These are phyloP conservation scores for Calonectria crousiana DNA, from an alignment of 2,329 filamentous ascomycete species.

Conservation along the genomic window DNA sequence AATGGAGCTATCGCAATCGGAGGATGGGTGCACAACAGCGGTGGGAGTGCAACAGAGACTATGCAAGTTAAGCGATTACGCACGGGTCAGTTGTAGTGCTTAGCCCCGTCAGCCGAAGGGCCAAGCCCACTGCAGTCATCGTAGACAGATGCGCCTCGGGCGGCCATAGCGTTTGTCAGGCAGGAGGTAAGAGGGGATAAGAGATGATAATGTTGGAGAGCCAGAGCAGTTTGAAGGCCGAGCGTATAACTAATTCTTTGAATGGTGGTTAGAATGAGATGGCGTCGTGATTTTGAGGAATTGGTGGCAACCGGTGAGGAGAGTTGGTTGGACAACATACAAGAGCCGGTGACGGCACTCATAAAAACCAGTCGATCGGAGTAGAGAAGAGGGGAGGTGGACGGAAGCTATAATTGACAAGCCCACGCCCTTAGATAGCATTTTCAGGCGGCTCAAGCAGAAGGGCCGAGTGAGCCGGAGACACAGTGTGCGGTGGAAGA, in stretches of 20 bases:
- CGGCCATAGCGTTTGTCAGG: constrained; percentile 9
- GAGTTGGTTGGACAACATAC: background rate
- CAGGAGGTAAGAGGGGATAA: background rate
- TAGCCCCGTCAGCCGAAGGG: constrained; percentile 2
- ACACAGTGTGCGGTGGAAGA: background rate
- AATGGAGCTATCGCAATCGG: constrained; percentile 22
- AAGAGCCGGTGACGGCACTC: background rate
- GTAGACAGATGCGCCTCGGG: background rate
- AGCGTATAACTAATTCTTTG: background rate
- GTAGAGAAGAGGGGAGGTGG: background rate
- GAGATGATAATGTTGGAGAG: too few species aligned
- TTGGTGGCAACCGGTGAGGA: background rate
- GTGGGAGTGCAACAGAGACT: constrained; percentile 14
- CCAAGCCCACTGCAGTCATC: constrained; percentile 10
- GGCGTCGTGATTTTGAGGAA: background rate
- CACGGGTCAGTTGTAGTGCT: constrained; percentile 3
- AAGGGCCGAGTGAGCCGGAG: constrained; percentile 13
- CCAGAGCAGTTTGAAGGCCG: background rate
- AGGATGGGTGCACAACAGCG: background rate
- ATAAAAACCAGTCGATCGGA: background rate
- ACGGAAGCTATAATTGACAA: background rate
- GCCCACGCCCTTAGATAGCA: background rate
- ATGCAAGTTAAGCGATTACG: constrained; percentile 8
- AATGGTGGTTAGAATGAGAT: background rate
- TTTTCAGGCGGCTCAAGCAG: constrained; percentile 21